These are phyloP conservation scores for Mrakia hoshinonis DNA, from an alignment of 768 basidiomycete genomes.

Conservation along the genomic window DNA sequence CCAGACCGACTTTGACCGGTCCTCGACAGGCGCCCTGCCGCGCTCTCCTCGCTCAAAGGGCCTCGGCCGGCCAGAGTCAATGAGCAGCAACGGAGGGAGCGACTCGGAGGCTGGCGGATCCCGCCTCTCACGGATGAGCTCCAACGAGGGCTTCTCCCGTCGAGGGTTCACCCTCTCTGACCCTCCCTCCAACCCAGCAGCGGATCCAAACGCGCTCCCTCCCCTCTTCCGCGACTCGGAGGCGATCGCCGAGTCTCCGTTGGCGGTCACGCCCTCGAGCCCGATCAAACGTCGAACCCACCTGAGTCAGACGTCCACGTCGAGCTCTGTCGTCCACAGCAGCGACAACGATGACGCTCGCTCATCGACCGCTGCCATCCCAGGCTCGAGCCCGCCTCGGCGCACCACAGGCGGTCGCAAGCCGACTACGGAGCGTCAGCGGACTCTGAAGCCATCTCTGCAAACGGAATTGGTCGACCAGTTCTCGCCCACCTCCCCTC, in stretches of 20 bases:
- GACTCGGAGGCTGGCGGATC: slow-evolving; percentile 1
- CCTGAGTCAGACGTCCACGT: not conserved
- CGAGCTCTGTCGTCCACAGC: not conserved
- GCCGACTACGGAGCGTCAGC: not conserved
- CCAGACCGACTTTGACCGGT: not conserved
- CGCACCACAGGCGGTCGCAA: not conserved
- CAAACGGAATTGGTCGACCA: not conserved
- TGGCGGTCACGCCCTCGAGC: no score
- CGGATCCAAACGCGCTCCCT: no score
- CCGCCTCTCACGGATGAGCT: not conserved
- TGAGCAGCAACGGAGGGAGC: slow-evolving; percentile 22
- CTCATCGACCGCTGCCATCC: not conserved
- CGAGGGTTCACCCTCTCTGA: slow-evolving; percentile 13
- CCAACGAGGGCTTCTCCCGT: not conserved
- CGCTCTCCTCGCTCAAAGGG: slow-evolving; percentile 20
- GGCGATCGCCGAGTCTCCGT: no score
- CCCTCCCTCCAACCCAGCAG: not conserved
- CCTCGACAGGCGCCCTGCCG: not conserved
- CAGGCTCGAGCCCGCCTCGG: not conserved
- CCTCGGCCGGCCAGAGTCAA: slow-evolving; percentile 15
- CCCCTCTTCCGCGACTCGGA: not conserved
- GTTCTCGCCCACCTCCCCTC: not conserved
- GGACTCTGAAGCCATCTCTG: not conserved
- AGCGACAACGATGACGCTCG: not conserved
- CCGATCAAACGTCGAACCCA: not conserved